Evolutionary conservation across 306 rosid genomes (phyloP).

Genomic region (Crotalaria pallida): DNA sequence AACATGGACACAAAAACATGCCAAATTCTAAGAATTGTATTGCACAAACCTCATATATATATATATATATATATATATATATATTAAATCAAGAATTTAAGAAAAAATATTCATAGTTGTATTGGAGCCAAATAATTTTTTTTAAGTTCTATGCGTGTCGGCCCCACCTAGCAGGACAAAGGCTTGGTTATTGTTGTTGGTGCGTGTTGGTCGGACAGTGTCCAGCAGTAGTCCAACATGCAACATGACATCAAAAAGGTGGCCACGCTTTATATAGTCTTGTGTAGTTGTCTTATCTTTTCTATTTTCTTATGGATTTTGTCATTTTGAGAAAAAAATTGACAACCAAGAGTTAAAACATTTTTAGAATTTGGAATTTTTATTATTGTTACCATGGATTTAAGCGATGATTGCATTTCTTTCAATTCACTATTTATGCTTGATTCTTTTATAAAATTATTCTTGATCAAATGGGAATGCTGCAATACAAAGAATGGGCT

Average conservation of each 20-base stretch:
- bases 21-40: not conserved
- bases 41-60: no score
- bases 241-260: not conserved
- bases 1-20: no score
- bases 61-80: no score
- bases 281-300: not conserved
- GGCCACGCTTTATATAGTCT: no score
- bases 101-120: no score
- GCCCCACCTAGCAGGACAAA: no score
- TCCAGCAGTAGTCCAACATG: not conserved
- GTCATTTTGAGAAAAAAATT: not conserved
- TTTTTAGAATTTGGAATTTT: slow-evolving; percentile 9
- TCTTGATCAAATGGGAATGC: not conserved
- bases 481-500: slow-evolving; percentile 16
- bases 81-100: no score
- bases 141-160: no score
- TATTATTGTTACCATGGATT: not conserved
- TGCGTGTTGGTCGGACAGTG: no score
- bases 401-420: not conserved
- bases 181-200: no score
- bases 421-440: not conserved
- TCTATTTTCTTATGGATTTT: slow-evolving; percentile 1
- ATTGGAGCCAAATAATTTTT: no score
- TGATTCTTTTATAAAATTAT: not conserved
- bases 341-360: not conserved